phyloP scores from a whole-genome alignment of 1,139 yeast genomes.

The Magnusiomyces suaveolens region DNA sequence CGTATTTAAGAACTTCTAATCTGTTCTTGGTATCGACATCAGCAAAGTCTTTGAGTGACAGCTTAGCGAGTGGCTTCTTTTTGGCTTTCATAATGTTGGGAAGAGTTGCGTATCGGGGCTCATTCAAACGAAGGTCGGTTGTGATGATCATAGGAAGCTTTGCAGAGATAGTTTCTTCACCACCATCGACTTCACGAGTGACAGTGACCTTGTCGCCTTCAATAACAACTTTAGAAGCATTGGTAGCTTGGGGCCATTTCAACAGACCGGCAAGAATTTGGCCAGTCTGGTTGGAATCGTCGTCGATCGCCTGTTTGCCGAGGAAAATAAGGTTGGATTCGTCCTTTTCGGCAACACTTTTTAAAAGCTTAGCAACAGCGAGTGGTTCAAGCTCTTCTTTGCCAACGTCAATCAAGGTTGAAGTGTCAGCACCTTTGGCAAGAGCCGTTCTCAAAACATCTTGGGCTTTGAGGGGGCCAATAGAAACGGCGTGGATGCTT shows the following conservation, averaged over 20 bases:
- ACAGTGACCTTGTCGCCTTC: slow-evolving; percentile 54
- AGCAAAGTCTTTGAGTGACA: slow-evolving; percentile 62
- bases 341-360: slow-evolving; percentile 61
- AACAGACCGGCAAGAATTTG: slow-evolving; percentile 91
- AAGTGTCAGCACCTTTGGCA: slow-evolving; percentile 88
- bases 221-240: slow-evolving; percentile 78
- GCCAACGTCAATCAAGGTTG: slow-evolving; percentile 74
- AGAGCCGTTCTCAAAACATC: slow-evolving; percentile 82
- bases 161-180: slow-evolving; percentile 74
- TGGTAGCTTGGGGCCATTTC: slow-evolving; percentile 97
- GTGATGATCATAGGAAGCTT: slow-evolving; percentile 78
- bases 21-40: slow-evolving; percentile 50
- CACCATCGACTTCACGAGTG: slow-evolving; percentile 92
- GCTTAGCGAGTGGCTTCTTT: slow-evolving; percentile 78
- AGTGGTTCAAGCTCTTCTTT: slow-evolving; percentile 69
- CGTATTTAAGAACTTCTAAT: slow-evolving; percentile 60
- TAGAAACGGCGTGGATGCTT: slow-evolving; percentile 80
- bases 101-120: slow-evolving; percentile 85
- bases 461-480: slow-evolving; percentile 80
- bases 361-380: slow-evolving; percentile 75
- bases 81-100: slow-evolving; percentile 98
- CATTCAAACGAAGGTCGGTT: slow-evolving; percentile 86
- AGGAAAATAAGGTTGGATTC: slow-evolving; percentile 69
- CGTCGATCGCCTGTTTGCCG: slow-evolving; percentile 96
- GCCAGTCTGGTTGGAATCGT: slow-evolving; percentile 93